Base-by-base conservation (phyloP, 2,329 filamentous ascomycete genomes). In the Canariomyces notabilis region DNA sequence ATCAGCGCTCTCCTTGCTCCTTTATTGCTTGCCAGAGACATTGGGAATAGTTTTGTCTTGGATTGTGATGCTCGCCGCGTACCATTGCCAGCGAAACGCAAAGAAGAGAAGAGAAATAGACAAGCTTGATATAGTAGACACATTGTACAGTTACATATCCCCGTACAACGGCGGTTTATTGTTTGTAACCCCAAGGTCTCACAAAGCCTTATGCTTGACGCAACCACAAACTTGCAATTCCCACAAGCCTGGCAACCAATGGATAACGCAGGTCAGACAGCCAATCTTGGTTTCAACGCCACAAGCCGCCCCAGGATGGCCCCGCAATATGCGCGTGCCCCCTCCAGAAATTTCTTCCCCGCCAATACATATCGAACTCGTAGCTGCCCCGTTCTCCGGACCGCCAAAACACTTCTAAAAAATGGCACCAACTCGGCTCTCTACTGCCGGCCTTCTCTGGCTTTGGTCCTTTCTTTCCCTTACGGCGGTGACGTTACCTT, bases 321-420 rank as follows among this genome's bases (percentile, higher is more conserved):
- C 50, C 47, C 47, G 37, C 50, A 36, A 29, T n/a, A n/a, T n/a
- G 32, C 12, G 7, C 26, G 26, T 47, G 42, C 43, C 48, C 42
- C 44, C 46, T 42, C 38, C 42, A 21, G 51, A 51, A 53, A 51
- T 51, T 53, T n/a, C n/a, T 53, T 53, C 48, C 51, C 51, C 51
- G 46, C 51, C 51, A 49, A 18, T 7, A 37, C 44, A 48, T 41
- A 42, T 41, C 36, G 35, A 34, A 23, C 32, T 15, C 19, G 40
- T 20, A 16, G 44, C 18, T 46, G 21, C 33, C 26, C 44, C 37
- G 39, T 34, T 42, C 32, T 50, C 38, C 40, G 42, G 42, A 31
- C 9, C 18, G 33, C 34, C 39, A 44, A 47, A 44, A 26, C 35
- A 22, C 43, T 41, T 42, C 26, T 19, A 34, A 47, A 48, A 49